Percentiles rank a stretch among this genome's conserved stretches.
These are phyloP conservation scores for Monilinia vaccinii-corymbosi DNA, from an alignment of 2,329 filamentous ascomycete genomes.

Conservation along the genomic window DNA sequence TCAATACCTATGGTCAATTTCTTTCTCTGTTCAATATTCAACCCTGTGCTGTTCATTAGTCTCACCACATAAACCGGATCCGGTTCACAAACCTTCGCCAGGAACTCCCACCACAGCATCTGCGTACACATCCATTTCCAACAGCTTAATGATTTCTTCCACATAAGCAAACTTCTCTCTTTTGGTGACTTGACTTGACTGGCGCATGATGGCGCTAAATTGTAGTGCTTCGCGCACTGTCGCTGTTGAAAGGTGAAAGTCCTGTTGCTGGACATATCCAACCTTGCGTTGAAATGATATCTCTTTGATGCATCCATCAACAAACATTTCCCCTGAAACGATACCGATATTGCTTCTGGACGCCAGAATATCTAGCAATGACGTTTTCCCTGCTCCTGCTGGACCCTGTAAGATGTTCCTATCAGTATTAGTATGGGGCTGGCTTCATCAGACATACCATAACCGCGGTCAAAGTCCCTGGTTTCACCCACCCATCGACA, in stretches of 20 bases:
- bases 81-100: slow-evolving; percentile 2
- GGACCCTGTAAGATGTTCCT: slow-evolving; percentile 12
- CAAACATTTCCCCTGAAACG: slow-evolving; percentile 72
- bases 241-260: slow-evolving; percentile 74
- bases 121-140: slow-evolving; percentile 85
- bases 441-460: slow-evolving; percentile 36
- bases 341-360: slow-evolving; percentile 79
- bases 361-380: slow-evolving; percentile 72
- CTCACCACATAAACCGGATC: slow-evolving; percentile 76
- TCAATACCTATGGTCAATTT: slow-evolving; percentile 66
- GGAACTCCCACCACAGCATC: slow-evolving; percentile 84
- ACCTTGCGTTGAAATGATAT: slow-evolving; percentile 80
- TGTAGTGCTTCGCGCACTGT: slow-evolving; percentile 82
- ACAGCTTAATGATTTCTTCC: slow-evolving; percentile 78
- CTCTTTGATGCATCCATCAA: slow-evolving; percentile 50
- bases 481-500: slow-evolving; percentile 63
- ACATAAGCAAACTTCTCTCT: slow-evolving; percentile 81
- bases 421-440: neutral
- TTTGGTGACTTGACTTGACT: slow-evolving; percentile 61
- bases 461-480: slow-evolving; percentile 57
- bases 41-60: slow-evolving; percentile 59
- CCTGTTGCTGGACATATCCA: slow-evolving; percentile 63
- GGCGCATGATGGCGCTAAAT: slow-evolving; percentile 78
- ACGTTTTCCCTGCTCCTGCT: slow-evolving; percentile 71
- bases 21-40: slow-evolving; percentile 56